Evolutionary conservation across 2,329 filamentous ascomycete genomes (phyloP).

Genomic region (Apiospora malaysiana): DNA sequence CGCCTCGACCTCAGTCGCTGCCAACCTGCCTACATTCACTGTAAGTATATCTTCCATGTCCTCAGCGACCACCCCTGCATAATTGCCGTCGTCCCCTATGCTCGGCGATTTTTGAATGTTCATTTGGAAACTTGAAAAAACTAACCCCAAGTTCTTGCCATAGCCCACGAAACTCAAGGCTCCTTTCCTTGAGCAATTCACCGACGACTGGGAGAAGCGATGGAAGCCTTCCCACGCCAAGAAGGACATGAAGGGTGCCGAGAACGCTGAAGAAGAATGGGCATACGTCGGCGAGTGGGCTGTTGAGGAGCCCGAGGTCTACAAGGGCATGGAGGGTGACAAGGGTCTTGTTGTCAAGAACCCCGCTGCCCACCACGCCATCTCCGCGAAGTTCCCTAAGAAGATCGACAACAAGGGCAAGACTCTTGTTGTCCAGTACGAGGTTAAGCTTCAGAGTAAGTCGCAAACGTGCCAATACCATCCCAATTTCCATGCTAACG

Average conservation of each 20-base stretch:
- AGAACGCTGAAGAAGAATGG: slow-evolving; percentile 89
- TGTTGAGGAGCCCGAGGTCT: slow-evolving; percentile 89
- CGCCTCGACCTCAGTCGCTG: slow-evolving; percentile 61
- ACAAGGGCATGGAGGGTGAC: slow-evolving; percentile 92
- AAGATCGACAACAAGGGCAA: slow-evolving; percentile 97
- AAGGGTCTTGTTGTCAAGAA: slow-evolving; percentile 99
- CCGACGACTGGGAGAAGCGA: slow-evolving; percentile 89
- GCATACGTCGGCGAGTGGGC: slow-evolving; percentile 96
- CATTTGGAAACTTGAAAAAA: background rate
- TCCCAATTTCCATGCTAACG: slow-evolving; percentile 39
- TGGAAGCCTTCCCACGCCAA: slow-evolving; percentile 97
- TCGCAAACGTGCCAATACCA: slow-evolving; percentile 30
- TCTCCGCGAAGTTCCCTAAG: slow-evolving; percentile 98
- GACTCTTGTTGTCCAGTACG: slow-evolving; percentile 96
- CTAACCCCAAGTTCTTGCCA: slow-evolving; percentile 7
- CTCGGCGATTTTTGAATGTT: background rate
- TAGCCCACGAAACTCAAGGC: slow-evolving; percentile 89
- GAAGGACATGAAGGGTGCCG: slow-evolving; percentile 80
- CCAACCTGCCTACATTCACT: slow-evolving; percentile 82
- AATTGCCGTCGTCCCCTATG: background rate
- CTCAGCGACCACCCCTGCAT: background rate
- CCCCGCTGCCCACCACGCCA: slow-evolving; percentile 96
- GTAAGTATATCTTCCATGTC: slow-evolving; percentile 59
- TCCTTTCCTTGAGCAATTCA: slow-evolving; percentile 98
- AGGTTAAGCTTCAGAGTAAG: slow-evolving; percentile 98